Evolutionary conservation across 108 stramenopile genomes (phyloP), one percentile per base, ranked within the genome.

Genomic region (Fistulifera pelliculosa): DNA sequence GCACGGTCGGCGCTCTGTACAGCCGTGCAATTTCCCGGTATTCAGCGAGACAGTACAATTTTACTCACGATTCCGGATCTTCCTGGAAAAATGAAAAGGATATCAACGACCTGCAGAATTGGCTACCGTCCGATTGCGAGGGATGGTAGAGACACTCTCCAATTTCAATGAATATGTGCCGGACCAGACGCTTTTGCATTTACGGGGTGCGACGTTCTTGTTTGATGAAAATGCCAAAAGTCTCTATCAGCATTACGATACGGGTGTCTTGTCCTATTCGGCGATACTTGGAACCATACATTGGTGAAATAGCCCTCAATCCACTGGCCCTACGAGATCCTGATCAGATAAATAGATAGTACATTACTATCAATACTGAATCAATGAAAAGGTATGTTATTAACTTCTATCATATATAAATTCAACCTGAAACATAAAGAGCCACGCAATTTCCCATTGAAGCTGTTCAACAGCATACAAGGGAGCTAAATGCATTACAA

Each of bases 41-140:
- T n/a, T n/a, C n/a, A n/a, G n/a, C n/a, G n/a, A n/a, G n/a, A n/a
- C n/a, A n/a, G n/a, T n/a, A n/a, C n/a, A n/a, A n/a, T n/a, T n/a
- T 52, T 27, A 41, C 65, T 63, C 64, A 58, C 26, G 61, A 24
- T 69, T 66, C 50, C 63, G 62, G 38, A 56, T 52, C 50, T 0
- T 58, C 60, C 19, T 57, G 68, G 0, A 72, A 7, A 68, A 81
- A 49, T 71, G 80, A 38, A 48, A 53, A 31, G 80, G 81, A 24
- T 87, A 81, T 53, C 75, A 79, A 49, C 72, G 81, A 12, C 86
- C 86, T 1, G 72, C 73, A 14, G 86, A 87, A 52, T 54, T 87
- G 42, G 81, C 86, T 1, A 83, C 86, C 1, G 72, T 87, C 5
- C 67, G 86, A 15, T 57, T 87, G 16, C 68, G 68, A 23, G 52